Evolutionary conservation across 2,329 filamentous ascomycete species (phyloP), one percentile per base, ranked within the genome.

Genomic region (Cladorrhinum sp.): DNA sequence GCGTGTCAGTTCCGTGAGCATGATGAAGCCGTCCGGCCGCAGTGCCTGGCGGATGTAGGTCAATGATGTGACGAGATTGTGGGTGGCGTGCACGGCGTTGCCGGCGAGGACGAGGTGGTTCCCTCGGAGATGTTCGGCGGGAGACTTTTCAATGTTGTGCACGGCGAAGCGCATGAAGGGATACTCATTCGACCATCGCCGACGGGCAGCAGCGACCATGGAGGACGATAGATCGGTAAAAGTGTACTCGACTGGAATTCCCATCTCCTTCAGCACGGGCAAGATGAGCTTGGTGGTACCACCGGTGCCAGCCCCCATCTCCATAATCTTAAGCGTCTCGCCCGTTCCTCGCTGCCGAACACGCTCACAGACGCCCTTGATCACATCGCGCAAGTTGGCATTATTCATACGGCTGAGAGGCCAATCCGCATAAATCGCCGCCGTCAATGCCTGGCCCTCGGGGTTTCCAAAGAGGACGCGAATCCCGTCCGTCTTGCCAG

Each of bases 241-340:
- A 0, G 74, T 77, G 58, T 80, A 79, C 5, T 69, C 58, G n/a
- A 78, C 63, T 0, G 62, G 60, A 2, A 75, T 57, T 8, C 64
- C 66, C 0, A 58, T 52, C 0, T 22, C 22, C 0, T 56, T 60
- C 2, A 80, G 66, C 0, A 59, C 45, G 0, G 69, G 60, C 0
- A 76, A 58, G 1, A 79, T 23, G 1, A 66, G 57, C 10, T 61
- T 64, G 0, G 78, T 76, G 0, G 78, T 80, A 0, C 74, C 76
- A 2, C 78, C 78, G 0, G 76, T 78, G 10, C 77, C 78, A 0
- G 72, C 77, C 0, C 78, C 78, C 7, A 79, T 62, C 64, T 80
- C 77, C 55, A 81, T 69, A 38, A 80, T 75, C 12, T 41, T 41
- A 16, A 41, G 41, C 41, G 41, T 7, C 7, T 10, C 8, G 27